Conservation (phyloP, 768 basidiomycete species). For the Gloeopeniophorella convolvens region DNA sequence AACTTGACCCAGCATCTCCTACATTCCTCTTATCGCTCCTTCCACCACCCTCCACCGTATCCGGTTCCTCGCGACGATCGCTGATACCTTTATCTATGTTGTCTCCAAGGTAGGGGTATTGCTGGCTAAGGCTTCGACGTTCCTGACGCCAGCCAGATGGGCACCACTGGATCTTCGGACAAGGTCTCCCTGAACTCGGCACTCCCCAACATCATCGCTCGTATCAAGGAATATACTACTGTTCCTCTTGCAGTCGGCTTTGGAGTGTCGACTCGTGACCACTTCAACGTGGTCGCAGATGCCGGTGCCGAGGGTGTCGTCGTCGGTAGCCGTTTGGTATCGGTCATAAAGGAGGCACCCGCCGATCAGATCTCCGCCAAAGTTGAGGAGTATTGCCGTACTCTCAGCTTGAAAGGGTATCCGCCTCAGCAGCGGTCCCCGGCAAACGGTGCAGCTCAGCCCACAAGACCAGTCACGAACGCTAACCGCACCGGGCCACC, state of each 20-base stretch:
- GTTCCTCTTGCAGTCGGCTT: constrained; percentile 95
- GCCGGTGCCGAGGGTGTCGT: constrained; percentile 96
- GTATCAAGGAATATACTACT: constrained; percentile 70
- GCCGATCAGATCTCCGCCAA: constrained; percentile 40
- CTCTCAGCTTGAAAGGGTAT: constrained; percentile 48
- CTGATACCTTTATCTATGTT: constrained; percentile 96
- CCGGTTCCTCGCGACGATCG: constrained; percentile 86
- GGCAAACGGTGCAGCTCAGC: constrained; percentile 28
- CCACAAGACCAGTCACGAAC: constrained; percentile 29
- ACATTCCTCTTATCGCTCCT: constrained; percentile 92
- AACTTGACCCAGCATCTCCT: constrained; percentile 64
- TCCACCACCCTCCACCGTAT: constrained; percentile 86
- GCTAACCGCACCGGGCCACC: constrained; percentile 28
- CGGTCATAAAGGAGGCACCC: constrained; percentile 65
- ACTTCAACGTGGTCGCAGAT: constrained; percentile 79
- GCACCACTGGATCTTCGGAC: constrained; percentile 90
- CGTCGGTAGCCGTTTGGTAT: constrained; percentile 82
- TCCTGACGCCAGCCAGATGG: constrained; percentile 59
- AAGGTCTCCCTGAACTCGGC: constrained; percentile 61
- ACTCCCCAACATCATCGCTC: constrained; percentile 77
- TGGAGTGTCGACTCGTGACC: constrained; percentile 84
- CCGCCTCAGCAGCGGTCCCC: constrained; percentile 17
- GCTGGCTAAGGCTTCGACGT: not conserved
- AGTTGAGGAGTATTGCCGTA: constrained; percentile 69
- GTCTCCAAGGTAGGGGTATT: constrained; percentile 73